Evolutionary conservation across 768 basidiomycete species (phyloP), one percentile per base, ranked within the genome.

Genomic region (Hygrocybe coccinea): DNA sequence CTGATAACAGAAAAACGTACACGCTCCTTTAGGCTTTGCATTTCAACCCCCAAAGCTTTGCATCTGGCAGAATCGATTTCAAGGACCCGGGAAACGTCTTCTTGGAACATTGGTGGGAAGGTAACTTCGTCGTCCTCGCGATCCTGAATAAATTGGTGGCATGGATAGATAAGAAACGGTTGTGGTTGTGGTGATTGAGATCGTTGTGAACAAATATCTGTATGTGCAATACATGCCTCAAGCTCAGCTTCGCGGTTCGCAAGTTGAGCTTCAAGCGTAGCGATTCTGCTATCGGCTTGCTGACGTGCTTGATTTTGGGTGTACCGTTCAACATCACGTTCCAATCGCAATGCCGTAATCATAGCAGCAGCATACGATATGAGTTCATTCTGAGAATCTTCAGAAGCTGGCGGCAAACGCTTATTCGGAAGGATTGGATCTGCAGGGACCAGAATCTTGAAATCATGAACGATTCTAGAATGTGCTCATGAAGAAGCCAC

Each of bases 201-300:
- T n/a, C n/a, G n/a, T n/a, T n/a, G n/a, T n/a, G n/a, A n/a, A n/a
- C n/a, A n/a, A n/a, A 21, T 14, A 60, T 50, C 29, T 10, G 46
- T 50, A 39, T 58, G 56, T 33, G 59, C 56, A 14, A 72, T 56
- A 54, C 65, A 70, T 2, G 62, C 61, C 59, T 80, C 80, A 5
- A 85, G 69, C 59, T 84, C 80, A 0, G 76, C 76, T 44, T 85
- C 84, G n/a, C 82, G 72, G 5, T 77, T 75, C 0, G 82, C 79
- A 4, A 86, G 64, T 64, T 77, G 76, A 0, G 83, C 82, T 55
- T 79, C 74, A 2, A 86, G 71, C 15, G 69, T 66, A 4, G 73
- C 64, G 21, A 81, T 73, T 47, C 75, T 73, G 1, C 67, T 61
- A 47, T 79, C 76, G 0, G 75, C 71, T 2, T 71, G 67, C 15